These are phyloP conservation scores for Candida piceae DNA, from an alignment of 805 yeast genomes.

Conservation along the genomic window DNA sequence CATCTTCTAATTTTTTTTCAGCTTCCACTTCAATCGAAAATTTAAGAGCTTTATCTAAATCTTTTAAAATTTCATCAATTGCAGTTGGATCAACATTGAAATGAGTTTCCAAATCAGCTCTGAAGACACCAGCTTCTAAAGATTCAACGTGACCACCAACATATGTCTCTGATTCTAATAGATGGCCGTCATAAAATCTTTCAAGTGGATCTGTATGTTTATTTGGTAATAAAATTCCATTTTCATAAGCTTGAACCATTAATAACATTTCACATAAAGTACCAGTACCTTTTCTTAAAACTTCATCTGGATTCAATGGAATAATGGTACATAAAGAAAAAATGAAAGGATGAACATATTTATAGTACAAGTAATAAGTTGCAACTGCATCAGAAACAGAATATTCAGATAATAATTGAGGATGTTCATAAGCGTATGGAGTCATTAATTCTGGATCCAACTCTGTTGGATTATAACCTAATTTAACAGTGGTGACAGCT, in stretches of 20 bases:
- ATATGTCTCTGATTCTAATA: constrained; percentile 91
- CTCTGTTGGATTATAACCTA: constrained; percentile 95
- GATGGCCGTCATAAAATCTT: constrained; percentile 89
- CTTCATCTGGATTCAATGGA: constrained; percentile 96
- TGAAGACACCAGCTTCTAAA: constrained; percentile 93
- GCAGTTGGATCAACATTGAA: constrained; percentile 80
- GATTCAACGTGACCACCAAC: constrained; percentile 99
- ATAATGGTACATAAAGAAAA: constrained; percentile 93
- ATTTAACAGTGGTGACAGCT: constrained; percentile 92
- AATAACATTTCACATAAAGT: constrained; percentile 96
- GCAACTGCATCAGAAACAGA: constrained; percentile 99
- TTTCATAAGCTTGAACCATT: constrained; percentile 90
- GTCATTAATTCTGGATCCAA: constrained; percentile 98
- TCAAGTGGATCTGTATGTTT: constrained; percentile 94
- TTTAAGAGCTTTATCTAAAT: constrained; percentile 69
- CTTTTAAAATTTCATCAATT: constrained; percentile 69
- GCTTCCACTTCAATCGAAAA: constrained; percentile 85
- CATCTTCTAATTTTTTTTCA: constrained; percentile 65
- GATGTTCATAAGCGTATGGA: constrained; percentile 91
- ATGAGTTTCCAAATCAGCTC: constrained; percentile 75
- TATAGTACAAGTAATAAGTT: constrained; percentile 90
- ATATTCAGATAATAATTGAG: constrained; percentile 89
- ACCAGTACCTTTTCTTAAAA: constrained; percentile 94
- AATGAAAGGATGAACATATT: constrained; percentile 95
- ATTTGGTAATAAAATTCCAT: constrained; percentile 78